Conservation (phyloP, 2,329 filamentous ascomycete genomes). For the Dactylonectria macrodidyma region DNA sequence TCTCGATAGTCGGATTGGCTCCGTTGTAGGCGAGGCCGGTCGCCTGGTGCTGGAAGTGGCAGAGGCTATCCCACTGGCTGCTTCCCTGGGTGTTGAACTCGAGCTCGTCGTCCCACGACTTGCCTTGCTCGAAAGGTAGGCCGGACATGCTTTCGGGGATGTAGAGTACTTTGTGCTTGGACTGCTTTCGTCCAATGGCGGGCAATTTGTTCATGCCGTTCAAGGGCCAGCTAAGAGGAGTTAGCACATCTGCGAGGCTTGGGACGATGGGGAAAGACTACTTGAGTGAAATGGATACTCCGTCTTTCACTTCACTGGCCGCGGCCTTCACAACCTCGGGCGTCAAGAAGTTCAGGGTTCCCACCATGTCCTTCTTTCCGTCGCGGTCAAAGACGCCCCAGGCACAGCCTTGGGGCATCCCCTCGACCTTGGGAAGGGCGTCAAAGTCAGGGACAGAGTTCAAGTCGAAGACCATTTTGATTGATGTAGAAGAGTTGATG, state of each 20-base stretch:
- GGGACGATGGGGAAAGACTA: constrained; percentile 40
- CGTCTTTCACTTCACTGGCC: constrained; percentile 45
- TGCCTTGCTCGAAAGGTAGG: constrained; percentile 31
- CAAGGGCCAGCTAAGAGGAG: neutral
- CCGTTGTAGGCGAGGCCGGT: constrained; percentile 67
- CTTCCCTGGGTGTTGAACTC: constrained; percentile 69
- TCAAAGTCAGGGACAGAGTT: constrained; percentile 58
- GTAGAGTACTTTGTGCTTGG: constrained; percentile 55
- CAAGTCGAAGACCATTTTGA: constrained; percentile 8
- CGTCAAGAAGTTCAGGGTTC: constrained; percentile 68
- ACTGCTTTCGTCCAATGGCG: constrained; percentile 51
- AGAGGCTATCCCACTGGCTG: constrained; percentile 69
- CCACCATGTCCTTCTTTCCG: constrained; percentile 63
- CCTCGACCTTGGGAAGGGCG: constrained; percentile 57
- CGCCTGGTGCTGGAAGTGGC: constrained; percentile 62
- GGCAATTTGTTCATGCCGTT: constrained; percentile 45
- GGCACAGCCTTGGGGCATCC: constrained; percentile 61
- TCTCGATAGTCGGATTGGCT: constrained; percentile 54
- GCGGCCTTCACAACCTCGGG: constrained; percentile 53
- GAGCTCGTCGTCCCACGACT: constrained; percentile 63
- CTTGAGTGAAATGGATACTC: constrained; percentile 67
- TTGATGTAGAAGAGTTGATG: neutral
- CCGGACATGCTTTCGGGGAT: constrained; percentile 43
- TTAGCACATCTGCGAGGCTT: neutral
- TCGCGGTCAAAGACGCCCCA: constrained; percentile 64